A percentile compares a stretch with the other conserved stretches of the same genome.
Evolutionary conservation across 257 asterid genomes (phyloP).

Genomic region (Knoxia roxburghii): DNA sequence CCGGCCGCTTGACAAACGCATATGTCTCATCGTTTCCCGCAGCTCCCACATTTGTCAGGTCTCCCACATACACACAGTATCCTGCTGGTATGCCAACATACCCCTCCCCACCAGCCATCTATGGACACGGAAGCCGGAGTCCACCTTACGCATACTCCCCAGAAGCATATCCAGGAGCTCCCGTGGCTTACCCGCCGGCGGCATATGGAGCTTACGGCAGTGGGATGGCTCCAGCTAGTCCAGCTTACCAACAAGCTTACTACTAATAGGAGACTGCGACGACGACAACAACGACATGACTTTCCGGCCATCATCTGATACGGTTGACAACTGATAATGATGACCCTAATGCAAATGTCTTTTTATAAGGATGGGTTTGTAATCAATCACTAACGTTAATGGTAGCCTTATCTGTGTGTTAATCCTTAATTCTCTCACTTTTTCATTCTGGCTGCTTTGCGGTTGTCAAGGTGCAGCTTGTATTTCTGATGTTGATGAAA

Average conservation of each 20-base stretch:
- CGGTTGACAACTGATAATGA: constrained; percentile 77
- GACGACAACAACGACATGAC: no score
- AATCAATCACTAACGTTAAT: constrained; percentile 78
- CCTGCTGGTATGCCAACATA: constrained; percentile 65
- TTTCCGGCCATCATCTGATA: constrained; percentile 33
- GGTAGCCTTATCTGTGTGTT: constrained; percentile 87
- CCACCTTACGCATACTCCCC: constrained; percentile 84
- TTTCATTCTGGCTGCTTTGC: constrained; percentile 27
- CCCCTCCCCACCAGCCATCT: constrained; percentile 60
- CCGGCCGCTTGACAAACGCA: constrained; percentile 97
- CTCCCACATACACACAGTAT: constrained; percentile 83
- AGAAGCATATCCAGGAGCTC: constrained; percentile 73
- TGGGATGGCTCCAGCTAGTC: constrained; percentile 78
- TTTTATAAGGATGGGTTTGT: constrained; percentile 68
- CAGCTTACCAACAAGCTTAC: constrained; percentile 94
- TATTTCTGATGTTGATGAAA: constrained; percentile 73
- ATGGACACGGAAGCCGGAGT: constrained; percentile 56
- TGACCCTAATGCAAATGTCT: constrained; percentile 53
- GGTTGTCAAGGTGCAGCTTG: constrained; percentile 55
- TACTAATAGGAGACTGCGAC: no score
- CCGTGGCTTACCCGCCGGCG: constrained; percentile 59
- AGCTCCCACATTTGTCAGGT: constrained; percentile 67
- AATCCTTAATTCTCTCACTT: constrained; percentile 75
- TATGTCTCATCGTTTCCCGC: constrained; percentile 96
- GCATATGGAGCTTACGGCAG: constrained; percentile 75